These are phyloP conservation scores for Solanum rostratum DNA, from an alignment of 257 asterid genomes.

Conservation along the genomic window DNA sequence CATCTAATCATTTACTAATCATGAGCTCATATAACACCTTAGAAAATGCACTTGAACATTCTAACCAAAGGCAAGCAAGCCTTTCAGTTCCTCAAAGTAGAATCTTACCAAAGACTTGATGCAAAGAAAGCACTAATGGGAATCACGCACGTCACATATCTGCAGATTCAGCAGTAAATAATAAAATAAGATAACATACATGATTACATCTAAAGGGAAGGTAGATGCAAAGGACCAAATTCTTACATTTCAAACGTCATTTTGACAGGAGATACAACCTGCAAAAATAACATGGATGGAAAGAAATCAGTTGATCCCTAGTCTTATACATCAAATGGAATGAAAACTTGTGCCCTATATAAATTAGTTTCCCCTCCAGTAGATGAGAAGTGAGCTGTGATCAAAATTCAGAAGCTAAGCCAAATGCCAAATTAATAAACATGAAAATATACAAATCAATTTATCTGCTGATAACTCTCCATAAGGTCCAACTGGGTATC, in stretches of 20 bases:
- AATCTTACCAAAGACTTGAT: conserved; percentile 73
- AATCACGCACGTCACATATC: conserved; percentile 87
- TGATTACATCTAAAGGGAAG: conserved; percentile 1
- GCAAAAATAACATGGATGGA: conserved; percentile 16
- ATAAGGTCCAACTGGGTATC: background rate
- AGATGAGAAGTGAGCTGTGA: background rate
- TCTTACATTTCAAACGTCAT: conserved; percentile 93
- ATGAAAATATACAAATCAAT: background rate
- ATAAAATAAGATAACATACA: background rate
- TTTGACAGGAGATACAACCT: conserved; percentile 91
- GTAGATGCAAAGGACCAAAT: background rate
- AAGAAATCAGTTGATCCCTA: background rate
- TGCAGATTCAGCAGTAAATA: conserved; percentile 35
- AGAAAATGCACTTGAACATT: background rate
- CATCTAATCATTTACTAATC: background rate
- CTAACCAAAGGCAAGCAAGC: background rate
- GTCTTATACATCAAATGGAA: background rate
- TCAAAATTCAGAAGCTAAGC: background rate
- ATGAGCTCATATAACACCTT: background rate
- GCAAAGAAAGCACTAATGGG: conserved; percentile 98
- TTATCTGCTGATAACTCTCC: background rate
- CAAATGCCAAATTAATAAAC: background rate
- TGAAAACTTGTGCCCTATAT: background rate
- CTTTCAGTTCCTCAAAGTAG: background rate
- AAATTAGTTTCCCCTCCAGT: background rate